Evolutionary conservation across 2,329 filamentous ascomycete species (phyloP), one percentile per base, ranked within the genome.

Genomic region (Diaporthe aspalathi): DNA sequence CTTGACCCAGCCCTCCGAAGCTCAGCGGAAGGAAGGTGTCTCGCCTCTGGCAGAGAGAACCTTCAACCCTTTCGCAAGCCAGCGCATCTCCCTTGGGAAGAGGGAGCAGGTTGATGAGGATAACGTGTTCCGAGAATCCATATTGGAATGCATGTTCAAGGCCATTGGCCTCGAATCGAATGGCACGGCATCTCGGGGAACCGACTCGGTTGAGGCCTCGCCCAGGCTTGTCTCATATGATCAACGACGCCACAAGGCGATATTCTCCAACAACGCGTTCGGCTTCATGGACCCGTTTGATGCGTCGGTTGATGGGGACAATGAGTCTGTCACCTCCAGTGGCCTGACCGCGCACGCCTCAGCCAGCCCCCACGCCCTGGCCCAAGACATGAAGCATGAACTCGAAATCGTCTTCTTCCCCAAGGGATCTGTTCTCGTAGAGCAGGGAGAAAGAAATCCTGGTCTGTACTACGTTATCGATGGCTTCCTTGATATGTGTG

Each of bases 391-490:
- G 82, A 92, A 92, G 74, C 92, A 97, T 73, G 96, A 99, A 67
- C 90, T 98, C 3, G 96, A 99, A 78, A 98, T 99, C 74, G 96
- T 99, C 7, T 98, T 93, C 83, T 99, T 99, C 75, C 95, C 95
- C 0, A 94, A 98, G 80, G 95, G 93, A 2, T 95, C 96, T 1
- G 93, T 99, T 0, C 87, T 99, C 20, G 95, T 99, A 0, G 96
- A 99, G 78, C 95, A 98, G 82, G 95, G 96, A 12, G 96, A 99
- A 80, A 89, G 96, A n/a, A 97, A 97, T 76, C 96, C 96, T 0
- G 96, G 96, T 0, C 81, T 99, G 0, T 99, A 99, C 83, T 99
- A 99, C 81, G 95, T 99, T 3, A 93, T 99, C 63, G 96, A 99
- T 79, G 96, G 96, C 0, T 99, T 99, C 77, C 84, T 99, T 45